Conservation (phyloP, 176 grass and related monocot species). For the Saccharum spontaneum region DNA sequence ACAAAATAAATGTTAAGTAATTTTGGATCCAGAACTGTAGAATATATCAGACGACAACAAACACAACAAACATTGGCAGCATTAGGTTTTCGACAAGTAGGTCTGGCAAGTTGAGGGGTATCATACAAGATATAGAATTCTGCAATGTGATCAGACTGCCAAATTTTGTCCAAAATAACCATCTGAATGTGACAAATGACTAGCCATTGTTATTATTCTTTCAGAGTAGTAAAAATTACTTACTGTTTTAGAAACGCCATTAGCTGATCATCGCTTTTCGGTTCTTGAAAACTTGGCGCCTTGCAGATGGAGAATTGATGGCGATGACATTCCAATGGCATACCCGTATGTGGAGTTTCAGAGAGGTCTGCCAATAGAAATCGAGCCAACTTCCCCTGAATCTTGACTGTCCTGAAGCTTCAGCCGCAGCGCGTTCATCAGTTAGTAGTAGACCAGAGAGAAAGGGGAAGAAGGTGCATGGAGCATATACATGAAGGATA, state of each 20-base stretch:
- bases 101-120: conserved; percentile 34
- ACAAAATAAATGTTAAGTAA: conserved; percentile 1
- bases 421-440: not conserved
- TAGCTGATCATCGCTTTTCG: not conserved
- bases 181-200: conserved; percentile 10
- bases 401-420: conserved; percentile 10
- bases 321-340: conserved; percentile 73
- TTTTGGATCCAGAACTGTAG: not conserved
- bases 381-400: conserved; percentile 44
- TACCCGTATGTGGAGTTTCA: conserved; percentile 87
- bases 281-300: not conserved
- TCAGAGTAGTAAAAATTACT: not conserved
- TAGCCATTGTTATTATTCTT: not conserved
- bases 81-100: conserved; percentile 31
- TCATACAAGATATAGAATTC: not conserved
- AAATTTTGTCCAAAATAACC: not conserved
- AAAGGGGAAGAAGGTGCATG: not conserved
- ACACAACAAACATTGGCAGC: conserved; percentile 32
- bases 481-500: not conserved
- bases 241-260: not conserved
- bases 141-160: not conserved
- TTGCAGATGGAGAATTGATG: conserved; percentile 71
- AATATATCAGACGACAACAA: conserved; percentile 18
- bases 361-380: conserved; percentile 70
- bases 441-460: not conserved